phyloP scores from a whole-genome alignment of 805 yeast genomes.

The Komagataella phaffii region DNA sequence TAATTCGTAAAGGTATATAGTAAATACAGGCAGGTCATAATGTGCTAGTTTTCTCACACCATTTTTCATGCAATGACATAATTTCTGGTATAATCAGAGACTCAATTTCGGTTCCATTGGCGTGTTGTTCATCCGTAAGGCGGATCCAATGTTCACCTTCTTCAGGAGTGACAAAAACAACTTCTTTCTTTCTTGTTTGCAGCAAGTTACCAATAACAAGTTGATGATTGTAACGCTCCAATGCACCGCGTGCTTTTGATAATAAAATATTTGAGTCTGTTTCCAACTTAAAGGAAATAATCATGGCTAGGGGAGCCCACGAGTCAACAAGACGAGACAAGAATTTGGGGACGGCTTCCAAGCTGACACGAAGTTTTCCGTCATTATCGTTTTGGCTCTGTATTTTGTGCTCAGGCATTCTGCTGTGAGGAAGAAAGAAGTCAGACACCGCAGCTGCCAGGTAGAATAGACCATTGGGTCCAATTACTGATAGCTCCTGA shows the following conservation, averaged over 20 bases:
- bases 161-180: conserved; percentile 62
- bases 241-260: conserved; percentile 65
- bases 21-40: conserved; percentile 5
- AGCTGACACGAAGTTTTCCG: conserved; percentile 69
- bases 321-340: conserved; percentile 74
- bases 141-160: conserved; percentile 32
- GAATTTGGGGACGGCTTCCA: conserved; percentile 95
- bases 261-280: conserved; percentile 67
- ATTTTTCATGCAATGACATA: conserved; percentile 42
- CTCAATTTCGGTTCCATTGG: conserved; percentile 51
- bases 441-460: conserved; percentile 98
- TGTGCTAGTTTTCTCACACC: conserved; percentile 31
- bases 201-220: conserved; percentile 87
- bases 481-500: conserved; percentile 38
- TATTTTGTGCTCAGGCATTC: conserved; percentile 88
- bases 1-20: background rate
- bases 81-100: conserved; percentile 70
- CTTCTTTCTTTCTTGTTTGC: conserved; percentile 80
- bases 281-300: conserved; percentile 86
- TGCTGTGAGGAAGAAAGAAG: conserved; percentile 77
- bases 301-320: conserved; percentile 95
- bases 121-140: conserved; percentile 26
- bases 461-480: conserved; percentile 57
- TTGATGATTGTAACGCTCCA: conserved; percentile 81
- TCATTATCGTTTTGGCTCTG: conserved; percentile 57